phyloP scores from a whole-genome alignment of 2,329 filamentous ascomycete species.

The Fusarium incarnatum region DNA sequence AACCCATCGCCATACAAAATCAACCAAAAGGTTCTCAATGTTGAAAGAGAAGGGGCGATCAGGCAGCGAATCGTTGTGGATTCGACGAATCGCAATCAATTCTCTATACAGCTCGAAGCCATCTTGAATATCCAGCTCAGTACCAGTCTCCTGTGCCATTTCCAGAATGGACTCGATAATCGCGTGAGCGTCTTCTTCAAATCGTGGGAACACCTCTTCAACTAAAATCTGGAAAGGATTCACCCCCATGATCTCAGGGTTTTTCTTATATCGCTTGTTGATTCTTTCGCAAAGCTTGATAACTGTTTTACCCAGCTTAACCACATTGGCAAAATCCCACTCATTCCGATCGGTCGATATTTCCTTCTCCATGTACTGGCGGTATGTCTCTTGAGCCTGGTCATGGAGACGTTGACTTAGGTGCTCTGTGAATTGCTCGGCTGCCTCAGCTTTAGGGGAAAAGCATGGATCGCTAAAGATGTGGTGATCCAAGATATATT shows the following conservation, averaged over 20 bases:
- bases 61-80: constrained; percentile 81
- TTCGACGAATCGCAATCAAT: constrained; percentile 83
- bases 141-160: constrained; percentile 73
- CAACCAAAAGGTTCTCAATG: constrained; percentile 85
- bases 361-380: constrained; percentile 79
- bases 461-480: constrained; percentile 84
- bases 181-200: constrained; percentile 88
- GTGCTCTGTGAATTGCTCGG: constrained; percentile 77
- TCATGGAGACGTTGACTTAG: constrained; percentile 78
- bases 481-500: constrained; percentile 85
- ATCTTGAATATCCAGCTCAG: constrained; percentile 88
- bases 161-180: constrained; percentile 85
- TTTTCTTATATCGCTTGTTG: constrained; percentile 90
- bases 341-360: constrained; percentile 83
- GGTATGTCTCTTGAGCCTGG: constrained; percentile 83
- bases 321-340: constrained; percentile 93
- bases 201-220: constrained; percentile 86
- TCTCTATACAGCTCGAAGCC: constrained; percentile 95
- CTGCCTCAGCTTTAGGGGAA: constrained; percentile 74
- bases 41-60: constrained; percentile 84
- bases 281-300: constrained; percentile 88
- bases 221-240: constrained; percentile 77
- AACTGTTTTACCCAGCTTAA: constrained; percentile 87
- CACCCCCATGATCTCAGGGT: constrained; percentile 85
- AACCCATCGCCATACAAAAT: constrained; percentile 98